Base-by-base conservation (phyloP, 169 alveolate genomes). In the Cryptosporidium sp. region DNA sequence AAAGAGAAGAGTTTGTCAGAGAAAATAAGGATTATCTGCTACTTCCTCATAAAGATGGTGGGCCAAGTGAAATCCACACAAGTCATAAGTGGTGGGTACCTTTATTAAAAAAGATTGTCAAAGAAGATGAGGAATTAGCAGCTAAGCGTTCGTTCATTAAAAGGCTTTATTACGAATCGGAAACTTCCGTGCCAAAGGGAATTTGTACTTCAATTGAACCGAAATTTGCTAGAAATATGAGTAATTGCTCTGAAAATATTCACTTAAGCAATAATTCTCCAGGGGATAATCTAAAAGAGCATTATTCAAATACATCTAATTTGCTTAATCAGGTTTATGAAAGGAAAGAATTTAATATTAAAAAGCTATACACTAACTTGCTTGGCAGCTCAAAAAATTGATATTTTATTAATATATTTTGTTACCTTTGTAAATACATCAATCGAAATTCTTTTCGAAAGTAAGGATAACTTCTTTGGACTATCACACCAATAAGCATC, bases 61-160 rank as follows among this genome's bases (percentile, higher is more conserved):
- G 89, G 3, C 89, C 89, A 41, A 80, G 37, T 14, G 75, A 62
- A 12, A 23, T 80, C 21, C 62, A 62, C 33, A 16, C 51, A 7
- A 29, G 29, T 14, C 73, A 80, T 48, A 80, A 39, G 75, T 80
- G 89, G 89, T 80, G 89, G 89, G 35, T 59, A 43, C 89, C 89
- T 8, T 23, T 62, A 16, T 21, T 80, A 80, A 35, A 80, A 21
- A 80, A 80, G 41, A 67, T 80, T 7, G 23, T 80, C 29, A 58
- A 80, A 62, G 89, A 80, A 65, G 80, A 80, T 10, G 68, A 80
- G 16, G 55, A 80, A 16, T 7, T 31, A 18, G 51, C 61, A 21
- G 68, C 65, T 43, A 35, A 65, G 16, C 23, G 39, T 21, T 41
- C 48, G n/a, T 62, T 80, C 37, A n/a, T 80, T 41, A 80, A 62